Base-by-base conservation (phyloP, 495 filamentous ascomycete genomes). In the Cryomyces antarcticus region DNA sequence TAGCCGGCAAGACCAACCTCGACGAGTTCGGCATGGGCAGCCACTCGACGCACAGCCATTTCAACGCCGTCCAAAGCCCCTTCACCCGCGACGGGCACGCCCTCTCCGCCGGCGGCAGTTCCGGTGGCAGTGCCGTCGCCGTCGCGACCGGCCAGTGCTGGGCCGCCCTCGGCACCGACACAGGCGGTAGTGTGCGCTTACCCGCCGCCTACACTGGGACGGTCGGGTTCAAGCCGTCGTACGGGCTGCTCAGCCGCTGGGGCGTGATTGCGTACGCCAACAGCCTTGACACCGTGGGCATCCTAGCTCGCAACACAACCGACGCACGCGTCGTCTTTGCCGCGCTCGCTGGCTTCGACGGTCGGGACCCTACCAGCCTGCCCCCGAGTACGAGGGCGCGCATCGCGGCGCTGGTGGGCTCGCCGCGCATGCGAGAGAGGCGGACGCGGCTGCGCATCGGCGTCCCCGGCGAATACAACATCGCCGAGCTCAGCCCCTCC, bases 11-110 rank as follows among this genome's bases (percentile, higher is more conserved):
- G 57, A 85, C 85, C 0, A 93, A 93, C 58, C 67, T 97, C 51
- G 89, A 97, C 65, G 89, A 96, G 56, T 97, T 96, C 61, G 89
- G 89, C 17, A 97, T 97, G 89, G 89, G 89, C 33, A 92, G 85
- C 7, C 81, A 96, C 61, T 84, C 83, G 11, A 70, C 67, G 3
- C 61, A 86, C 54, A 92, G 87, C 13, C 56, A 58, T 42, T 80
- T 79, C 54, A 87, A 82, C 4, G 51, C 72, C 17, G 81, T 89
- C 4, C 67, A 65, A 37, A 75, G 63, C 27, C 50, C 50, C 6
- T 46, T 48, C n/a, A 41, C 12, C 12, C 37, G 44, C 13, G 35
- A 46, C 13, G 45, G 43, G 29, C 24, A 46, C 7, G 37, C 45
- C 11, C 41, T 72, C 31, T 93, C 87, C 5, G 76, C 81, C 2